Conservation (phyloP, 2,329 filamentous ascomycete genomes). For the Curvularia spicifera region DNA sequence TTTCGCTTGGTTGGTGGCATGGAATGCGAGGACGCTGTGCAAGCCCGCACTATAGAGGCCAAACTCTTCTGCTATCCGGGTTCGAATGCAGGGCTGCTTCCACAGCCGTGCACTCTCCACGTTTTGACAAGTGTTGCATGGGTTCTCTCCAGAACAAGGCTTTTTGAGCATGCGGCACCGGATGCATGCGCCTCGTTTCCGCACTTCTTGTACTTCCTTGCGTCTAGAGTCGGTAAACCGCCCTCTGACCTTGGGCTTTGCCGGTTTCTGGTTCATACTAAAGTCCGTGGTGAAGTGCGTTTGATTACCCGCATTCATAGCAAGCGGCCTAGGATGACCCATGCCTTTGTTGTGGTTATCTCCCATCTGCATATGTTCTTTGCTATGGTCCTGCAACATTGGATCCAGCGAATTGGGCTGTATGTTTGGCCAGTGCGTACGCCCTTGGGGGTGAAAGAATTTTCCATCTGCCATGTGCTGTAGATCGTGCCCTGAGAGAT, state of each 20-base stretch:
- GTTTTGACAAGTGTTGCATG: slow-evolving; percentile 64
- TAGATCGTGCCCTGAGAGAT: slow-evolving; percentile 33
- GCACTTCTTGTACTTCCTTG: slow-evolving; percentile 65
- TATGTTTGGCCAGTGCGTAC: slow-evolving; percentile 41
- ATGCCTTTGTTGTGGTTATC: slow-evolving; percentile 32
- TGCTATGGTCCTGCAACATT: slow-evolving; percentile 43
- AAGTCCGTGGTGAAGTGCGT: slow-evolving; percentile 50
- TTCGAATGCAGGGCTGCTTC: slow-evolving; percentile 66
- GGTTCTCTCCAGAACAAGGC: slow-evolving; percentile 65
- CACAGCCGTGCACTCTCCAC: slow-evolving; percentile 67
- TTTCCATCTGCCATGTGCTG: slow-evolving; percentile 41
- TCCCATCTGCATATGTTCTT: slow-evolving; percentile 35
- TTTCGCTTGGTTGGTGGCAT: slow-evolving; percentile 58
- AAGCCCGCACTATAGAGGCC: slow-evolving; percentile 62
- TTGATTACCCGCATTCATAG: slow-evolving; percentile 46
- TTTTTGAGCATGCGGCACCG: slow-evolving; percentile 70
- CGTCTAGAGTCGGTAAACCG: slow-evolving; percentile 64
- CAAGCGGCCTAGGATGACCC: slow-evolving; percentile 46
- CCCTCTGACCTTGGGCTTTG: slow-evolving; percentile 59
- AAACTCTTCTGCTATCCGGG: slow-evolving; percentile 64
- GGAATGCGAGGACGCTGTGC: slow-evolving; percentile 60
- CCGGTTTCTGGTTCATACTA: slow-evolving; percentile 49
- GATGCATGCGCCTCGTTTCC: slow-evolving; percentile 67
- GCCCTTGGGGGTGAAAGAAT: slow-evolving; percentile 42
- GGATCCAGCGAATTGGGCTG: slow-evolving; percentile 43